These are phyloP conservation scores for Erodium maritimum DNA, from an alignment of 345 rosid species.

Conservation along the genomic window DNA sequence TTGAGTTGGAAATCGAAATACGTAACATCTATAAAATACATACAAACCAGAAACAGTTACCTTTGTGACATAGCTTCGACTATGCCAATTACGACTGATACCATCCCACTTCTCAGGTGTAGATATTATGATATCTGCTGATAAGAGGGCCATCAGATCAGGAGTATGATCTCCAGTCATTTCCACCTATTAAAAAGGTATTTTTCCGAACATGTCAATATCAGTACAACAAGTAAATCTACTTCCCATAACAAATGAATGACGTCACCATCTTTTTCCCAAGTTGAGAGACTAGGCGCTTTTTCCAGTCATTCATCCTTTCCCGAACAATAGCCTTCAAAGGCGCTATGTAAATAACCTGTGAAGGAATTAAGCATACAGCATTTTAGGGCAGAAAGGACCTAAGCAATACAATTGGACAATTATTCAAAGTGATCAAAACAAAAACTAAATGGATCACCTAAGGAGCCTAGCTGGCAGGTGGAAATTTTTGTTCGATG, in stretches of 20 bases:
- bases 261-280: constrained; percentile 73
- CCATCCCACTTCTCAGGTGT: constrained; percentile 99
- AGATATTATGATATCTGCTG: constrained; percentile 95
- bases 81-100: constrained; percentile 97
- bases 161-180: constrained; percentile 99
- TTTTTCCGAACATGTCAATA: constrained; percentile 2
- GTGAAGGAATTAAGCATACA: constrained; percentile 2
- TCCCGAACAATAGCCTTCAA: constrained; percentile 96
- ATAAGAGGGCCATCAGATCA: constrained; percentile 85
- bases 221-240: constrained; percentile 4
- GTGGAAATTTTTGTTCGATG: no score
- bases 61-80: constrained; percentile 91
- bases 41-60: constrained; percentile 21
- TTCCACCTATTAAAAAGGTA: constrained; percentile 52
- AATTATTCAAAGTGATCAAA: background rate
- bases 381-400: background rate
- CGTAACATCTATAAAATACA: background rate
- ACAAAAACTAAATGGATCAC: background rate
- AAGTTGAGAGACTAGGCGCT: constrained; percentile 69
- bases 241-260: constrained; percentile 1
- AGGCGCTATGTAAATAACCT: constrained; percentile 98
- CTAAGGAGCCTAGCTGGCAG: background rate
- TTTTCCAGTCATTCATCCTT: constrained; percentile 95
- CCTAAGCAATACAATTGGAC: background rate
- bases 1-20: background rate